Base-by-base conservation (phyloP, 164 flowering plant species). In the Annona squamosa region DNA sequence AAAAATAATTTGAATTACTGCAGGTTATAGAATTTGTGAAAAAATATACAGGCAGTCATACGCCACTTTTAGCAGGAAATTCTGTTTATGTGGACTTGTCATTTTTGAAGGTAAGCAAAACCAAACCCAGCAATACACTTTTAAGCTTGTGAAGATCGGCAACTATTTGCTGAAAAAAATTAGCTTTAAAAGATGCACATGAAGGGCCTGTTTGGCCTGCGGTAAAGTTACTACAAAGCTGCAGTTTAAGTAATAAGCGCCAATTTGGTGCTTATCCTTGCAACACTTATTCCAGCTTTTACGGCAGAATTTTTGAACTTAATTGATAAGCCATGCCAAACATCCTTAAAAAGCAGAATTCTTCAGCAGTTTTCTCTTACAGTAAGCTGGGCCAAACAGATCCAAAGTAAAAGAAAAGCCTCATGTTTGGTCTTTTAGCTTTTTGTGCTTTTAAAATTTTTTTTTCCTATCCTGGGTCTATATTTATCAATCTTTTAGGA, bases 21-120 rank as follows among this genome's bases (percentile, higher is more conserved):
- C 83, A 91, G 97, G 93, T 90, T 48, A 81, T 86, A 66, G 86
- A 85, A 67, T 91, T 91, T 87, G 90, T 91, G 10, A 89, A 84
- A 75, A 83, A 65, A 73, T 69, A 88, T 78, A 68, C 86, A 16
- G 88, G 90, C 26, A 69, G 81, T 48, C 70, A 78, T 57, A 77
- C 82, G 45, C 86, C 88, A 63, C 89, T 73, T 71, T 76, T 91
- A 57, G 97, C 97, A 7, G 97, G 97, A 77, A 91, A 91, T 82
- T 90, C 94, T 71, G 85, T 91, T 45, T 91, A 91, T 74, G 82
- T 86, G 72, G 97, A 92, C 80, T 77, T 83, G 69, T 63, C 72
- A 41, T 92, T 82, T 74, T 71, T 90, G 68, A 91, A 91, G 97
- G 97, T 88, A 80, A 48, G 57, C 13, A 52, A 10, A 52, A 52